phyloP scores from a whole-genome alignment of 2,329 filamentous ascomycete genomes.

The Alternaria sp. region DNA sequence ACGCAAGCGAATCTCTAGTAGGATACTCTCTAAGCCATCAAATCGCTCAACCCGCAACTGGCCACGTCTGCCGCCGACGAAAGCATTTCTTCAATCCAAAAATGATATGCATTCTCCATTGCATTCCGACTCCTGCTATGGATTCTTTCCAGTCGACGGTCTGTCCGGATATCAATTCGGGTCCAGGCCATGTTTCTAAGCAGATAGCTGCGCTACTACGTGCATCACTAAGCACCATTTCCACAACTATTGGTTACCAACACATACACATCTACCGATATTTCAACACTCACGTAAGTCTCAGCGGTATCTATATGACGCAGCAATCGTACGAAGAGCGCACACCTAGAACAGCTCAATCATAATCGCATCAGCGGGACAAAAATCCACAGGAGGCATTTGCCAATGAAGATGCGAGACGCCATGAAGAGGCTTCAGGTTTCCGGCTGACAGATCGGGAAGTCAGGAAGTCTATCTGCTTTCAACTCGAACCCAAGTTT shows the following conservation, averaged over 20 bases:
- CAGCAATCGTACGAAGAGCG: not conserved
- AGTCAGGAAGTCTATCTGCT: not conserved
- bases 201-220: constrained; percentile 12
- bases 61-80: constrained; percentile 16
- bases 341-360: not conserved
- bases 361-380: not conserved
- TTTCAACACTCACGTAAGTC: not conserved
- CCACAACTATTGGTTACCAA: constrained; percentile 6
- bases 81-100: not conserved
- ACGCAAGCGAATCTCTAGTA: constrained; percentile 21
- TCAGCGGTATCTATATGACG: not conserved
- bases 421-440: not conserved
- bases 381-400: not conserved
- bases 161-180: not conserved
- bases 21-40: constrained; percentile 20
- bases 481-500: not conserved
- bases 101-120: not conserved
- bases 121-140: not conserved
- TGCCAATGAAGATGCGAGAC: not conserved
- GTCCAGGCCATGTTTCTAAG: constrained; percentile 16
- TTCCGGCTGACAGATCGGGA: not conserved
- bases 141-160: not conserved
- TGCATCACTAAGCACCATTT: constrained; percentile 25
- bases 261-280: not conserved
- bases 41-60: not conserved